phyloP scores from a whole-genome alignment of 1,139 yeast species.

The Protomyces macrosporus region DNA sequence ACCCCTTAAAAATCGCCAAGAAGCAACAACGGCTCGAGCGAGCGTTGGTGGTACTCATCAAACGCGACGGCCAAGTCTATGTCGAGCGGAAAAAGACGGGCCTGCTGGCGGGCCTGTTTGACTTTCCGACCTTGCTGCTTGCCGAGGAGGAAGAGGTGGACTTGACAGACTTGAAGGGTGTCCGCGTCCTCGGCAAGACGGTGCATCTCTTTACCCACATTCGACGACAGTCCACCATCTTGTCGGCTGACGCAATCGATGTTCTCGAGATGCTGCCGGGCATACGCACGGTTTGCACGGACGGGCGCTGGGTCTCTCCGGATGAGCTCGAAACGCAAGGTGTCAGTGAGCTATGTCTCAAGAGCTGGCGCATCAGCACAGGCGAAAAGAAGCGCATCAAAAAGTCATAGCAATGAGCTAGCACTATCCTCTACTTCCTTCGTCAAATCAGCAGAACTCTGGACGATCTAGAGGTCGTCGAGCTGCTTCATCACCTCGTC shows the following conservation, averaged over 20 bases:
- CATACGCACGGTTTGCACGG: background rate
- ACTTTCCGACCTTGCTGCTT: conserved; percentile 24
- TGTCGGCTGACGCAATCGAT: background rate
- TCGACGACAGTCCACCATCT: conserved; percentile 18
- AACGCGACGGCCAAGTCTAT: conserved; percentile 1
- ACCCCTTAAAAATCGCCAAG: conserved; percentile 25
- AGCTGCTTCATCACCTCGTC: conserved; percentile 91
- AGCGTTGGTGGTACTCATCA: conserved; percentile 15
- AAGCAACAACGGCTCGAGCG: conserved; percentile 17
- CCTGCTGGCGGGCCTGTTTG: conserved; percentile 29
- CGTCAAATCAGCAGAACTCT: too few species aligned
- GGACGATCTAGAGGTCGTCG: conserved; percentile 44
- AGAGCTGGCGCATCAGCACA: conserved; percentile 7
- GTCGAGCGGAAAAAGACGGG: conserved; percentile 27
- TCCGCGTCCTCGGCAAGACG: conserved; percentile 3
- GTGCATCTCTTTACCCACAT: conserved; percentile 27
- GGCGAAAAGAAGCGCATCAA: background rate
- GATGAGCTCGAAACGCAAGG: conserved; percentile 1
- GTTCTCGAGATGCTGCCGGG: conserved; percentile 1
- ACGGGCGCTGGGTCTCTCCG: conserved; percentile 9
- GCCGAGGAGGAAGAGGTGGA: background rate
- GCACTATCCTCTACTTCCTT: too few species aligned
- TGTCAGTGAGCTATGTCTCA: conserved; percentile 17
- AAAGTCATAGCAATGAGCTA: background rate
- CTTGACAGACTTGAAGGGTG: background rate